phyloP scores from a whole-genome alignment of 2,329 filamentous ascomycete genomes.

The Alternaria ventricosa region DNA sequence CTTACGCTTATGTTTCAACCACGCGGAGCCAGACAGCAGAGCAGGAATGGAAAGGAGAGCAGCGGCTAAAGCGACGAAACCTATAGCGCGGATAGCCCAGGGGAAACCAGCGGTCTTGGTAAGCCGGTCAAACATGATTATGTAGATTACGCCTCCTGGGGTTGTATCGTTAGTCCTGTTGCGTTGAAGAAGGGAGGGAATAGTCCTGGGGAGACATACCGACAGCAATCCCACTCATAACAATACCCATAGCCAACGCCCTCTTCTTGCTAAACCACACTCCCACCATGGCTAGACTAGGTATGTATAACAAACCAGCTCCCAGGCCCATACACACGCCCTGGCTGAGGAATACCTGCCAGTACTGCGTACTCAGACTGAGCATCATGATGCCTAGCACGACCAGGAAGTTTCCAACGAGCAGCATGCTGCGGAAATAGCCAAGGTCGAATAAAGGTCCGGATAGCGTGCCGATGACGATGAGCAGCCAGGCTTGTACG shows the following conservation, averaged over 20 bases:
- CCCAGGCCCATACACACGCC: constrained; percentile 57
- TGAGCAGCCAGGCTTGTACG: constrained; percentile 56
- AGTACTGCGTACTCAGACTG: constrained; percentile 61
- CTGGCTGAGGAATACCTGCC: constrained; percentile 62
- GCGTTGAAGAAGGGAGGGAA: neutral
- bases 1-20: constrained; percentile 37
- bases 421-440: constrained; percentile 54
- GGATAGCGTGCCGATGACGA: constrained; percentile 59
- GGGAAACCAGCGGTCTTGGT: constrained; percentile 38
- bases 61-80: constrained; percentile 40
- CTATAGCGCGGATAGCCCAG: constrained; percentile 46
- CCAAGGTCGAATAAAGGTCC: constrained; percentile 57
- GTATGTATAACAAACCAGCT: constrained; percentile 46
- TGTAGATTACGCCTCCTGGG: constrained; percentile 46
- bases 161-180: constrained; percentile 8
- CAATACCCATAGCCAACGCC: constrained; percentile 44
- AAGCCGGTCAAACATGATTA: constrained; percentile 45
- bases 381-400: constrained; percentile 70
- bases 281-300: constrained; percentile 45
- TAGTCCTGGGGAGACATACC: constrained; percentile 25
- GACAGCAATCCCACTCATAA: constrained; percentile 49
- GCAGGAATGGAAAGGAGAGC: constrained; percentile 44
- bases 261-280: constrained; percentile 46
- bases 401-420: constrained; percentile 58
- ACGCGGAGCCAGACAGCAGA: constrained; percentile 40